A percentile compares a stretch with the other conserved stretches of the same genome.
phyloP scores from a whole-genome alignment of 1,284 basidiomycete species.

The Fomitopsis pinicola region DNA sequence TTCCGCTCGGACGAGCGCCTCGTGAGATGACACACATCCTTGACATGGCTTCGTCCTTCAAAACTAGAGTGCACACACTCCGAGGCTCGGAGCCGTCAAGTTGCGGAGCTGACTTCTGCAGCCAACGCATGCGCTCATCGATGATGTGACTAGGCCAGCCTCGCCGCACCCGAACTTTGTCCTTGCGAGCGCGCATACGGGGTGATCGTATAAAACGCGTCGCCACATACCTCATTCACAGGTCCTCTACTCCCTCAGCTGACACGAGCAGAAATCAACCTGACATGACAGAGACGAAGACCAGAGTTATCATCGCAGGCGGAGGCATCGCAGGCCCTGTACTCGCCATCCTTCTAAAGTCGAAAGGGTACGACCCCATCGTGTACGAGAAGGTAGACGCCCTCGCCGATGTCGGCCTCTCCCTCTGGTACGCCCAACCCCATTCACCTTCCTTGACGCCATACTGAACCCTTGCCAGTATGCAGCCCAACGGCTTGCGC shows the following conservation, averaged over 20 bases:
- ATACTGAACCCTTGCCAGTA: constrained; percentile 18
- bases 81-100: neutral
- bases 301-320: constrained; percentile 37
- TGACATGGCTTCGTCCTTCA: no score
- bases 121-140: no score
- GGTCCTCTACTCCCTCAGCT: neutral
- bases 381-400: constrained; percentile 36
- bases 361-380: constrained; percentile 37
- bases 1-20: neutral
- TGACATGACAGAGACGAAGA: neutral
- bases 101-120: neutral
- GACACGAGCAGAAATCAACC: neutral
- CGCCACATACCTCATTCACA: neutral
- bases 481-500: constrained; percentile 39
- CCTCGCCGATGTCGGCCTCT: constrained; percentile 30
- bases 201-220: neutral
- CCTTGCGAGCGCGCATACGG: neutral
- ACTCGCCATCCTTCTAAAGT: constrained; percentile 39
- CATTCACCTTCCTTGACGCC: neutral
- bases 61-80: no score
- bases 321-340: constrained; percentile 44
- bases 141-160: neutral
- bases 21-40: neutral
- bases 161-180: neutral
- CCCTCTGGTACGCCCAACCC: constrained; percentile 28